Conservation (phyloP, 1,284 basidiomycete species). For the Amylostereum chailletii region DNA sequence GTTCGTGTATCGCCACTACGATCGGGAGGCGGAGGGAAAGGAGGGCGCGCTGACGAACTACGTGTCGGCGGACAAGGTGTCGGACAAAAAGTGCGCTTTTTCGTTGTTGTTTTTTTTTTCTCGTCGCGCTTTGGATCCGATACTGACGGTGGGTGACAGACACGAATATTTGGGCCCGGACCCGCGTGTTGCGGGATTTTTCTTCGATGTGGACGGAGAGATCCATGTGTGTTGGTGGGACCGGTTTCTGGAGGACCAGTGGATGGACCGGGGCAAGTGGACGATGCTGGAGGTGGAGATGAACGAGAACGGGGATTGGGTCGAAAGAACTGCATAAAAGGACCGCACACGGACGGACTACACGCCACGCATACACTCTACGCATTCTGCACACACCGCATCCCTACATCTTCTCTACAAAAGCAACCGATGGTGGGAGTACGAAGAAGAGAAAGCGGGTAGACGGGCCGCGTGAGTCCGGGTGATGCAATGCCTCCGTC, state of each 20-base stretch:
- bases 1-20: constrained; percentile 28
- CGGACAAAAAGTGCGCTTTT: constrained; percentile 24
- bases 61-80: constrained; percentile 27
- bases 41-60: constrained; percentile 23
- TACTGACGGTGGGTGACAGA: constrained; percentile 13
- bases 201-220: constrained; percentile 27
- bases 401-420: too few relatives aligned
- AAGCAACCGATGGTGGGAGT: too few relatives aligned
- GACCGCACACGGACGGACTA: too few relatives aligned
- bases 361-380: too few relatives aligned
- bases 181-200: constrained; percentile 33
- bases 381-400: too few relatives aligned
- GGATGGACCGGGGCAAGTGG: constrained; percentile 35
- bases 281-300: constrained; percentile 22
- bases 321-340: constrained; percentile 9
- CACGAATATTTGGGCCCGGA: constrained; percentile 36
- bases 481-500: too few relatives aligned
- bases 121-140: neutral
- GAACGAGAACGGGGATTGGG: constrained; percentile 23
- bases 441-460: too few relatives aligned
- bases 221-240: constrained; percentile 35
- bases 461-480: too few relatives aligned
- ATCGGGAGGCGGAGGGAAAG: constrained; percentile 7
- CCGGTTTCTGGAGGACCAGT: constrained; percentile 32
- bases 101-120: neutral